Conservation (phyloP, 768 basidiomycete species). For the Brasilioporus rufonigricans region DNA sequence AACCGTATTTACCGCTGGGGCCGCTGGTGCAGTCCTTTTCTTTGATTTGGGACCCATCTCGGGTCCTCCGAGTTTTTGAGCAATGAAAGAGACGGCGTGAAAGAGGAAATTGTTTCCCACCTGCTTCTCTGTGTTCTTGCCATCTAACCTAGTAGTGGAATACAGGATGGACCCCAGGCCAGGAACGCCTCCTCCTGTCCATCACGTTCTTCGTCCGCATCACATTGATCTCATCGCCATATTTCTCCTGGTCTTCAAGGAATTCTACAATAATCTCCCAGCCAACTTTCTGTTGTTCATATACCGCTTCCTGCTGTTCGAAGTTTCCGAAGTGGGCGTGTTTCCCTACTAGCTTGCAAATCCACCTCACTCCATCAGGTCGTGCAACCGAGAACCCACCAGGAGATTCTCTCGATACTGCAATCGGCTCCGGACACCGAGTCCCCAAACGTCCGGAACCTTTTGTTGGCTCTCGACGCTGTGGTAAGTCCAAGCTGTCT, state of each 20-base stretch:
- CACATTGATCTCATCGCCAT: constrained; percentile 69
- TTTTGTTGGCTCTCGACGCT: constrained; percentile 46
- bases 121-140: neutral
- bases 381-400: constrained; percentile 56
- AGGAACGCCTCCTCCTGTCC: constrained; percentile 57
- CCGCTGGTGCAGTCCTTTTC: constrained; percentile 35
- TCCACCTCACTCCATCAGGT: constrained; percentile 43
- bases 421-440: constrained; percentile 45
- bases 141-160: neutral
- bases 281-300: constrained; percentile 58
- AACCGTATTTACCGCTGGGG: constrained; percentile 25
- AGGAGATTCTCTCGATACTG: constrained; percentile 46
- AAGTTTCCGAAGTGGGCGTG: constrained; percentile 61
- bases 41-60: constrained; percentile 29
- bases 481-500: constrained; percentile 28
- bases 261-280: constrained; percentile 54
- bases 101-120: constrained; percentile 26
- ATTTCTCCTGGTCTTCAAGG: constrained; percentile 61
- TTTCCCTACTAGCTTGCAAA: neutral
- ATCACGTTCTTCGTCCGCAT: constrained; percentile 72
- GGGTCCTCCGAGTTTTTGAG: neutral
- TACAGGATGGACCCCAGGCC: constrained; percentile 26
- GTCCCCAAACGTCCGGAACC: constrained; percentile 38
- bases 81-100: neutral
- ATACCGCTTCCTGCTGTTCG: constrained; percentile 63